Percentiles rank a stretch among this genome's conserved stretches.
phyloP scores from a whole-genome alignment of 345 rosid species.

The Heritiera littoralis region DNA sequence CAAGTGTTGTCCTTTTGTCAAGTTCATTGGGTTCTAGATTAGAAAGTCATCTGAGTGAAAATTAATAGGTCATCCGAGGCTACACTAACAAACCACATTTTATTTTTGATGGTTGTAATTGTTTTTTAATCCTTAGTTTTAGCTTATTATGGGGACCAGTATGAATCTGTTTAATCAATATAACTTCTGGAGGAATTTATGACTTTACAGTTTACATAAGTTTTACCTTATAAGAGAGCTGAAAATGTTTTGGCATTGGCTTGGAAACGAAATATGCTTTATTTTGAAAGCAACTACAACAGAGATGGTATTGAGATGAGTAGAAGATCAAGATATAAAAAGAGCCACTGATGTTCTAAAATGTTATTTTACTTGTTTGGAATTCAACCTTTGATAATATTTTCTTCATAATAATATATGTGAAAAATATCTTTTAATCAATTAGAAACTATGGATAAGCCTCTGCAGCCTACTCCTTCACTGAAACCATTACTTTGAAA shows the following conservation, averaged over 20 bases:
- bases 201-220: background rate
- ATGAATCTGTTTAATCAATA: background rate
- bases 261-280: background rate
- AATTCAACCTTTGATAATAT: background rate
- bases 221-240: background rate
- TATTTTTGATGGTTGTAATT: background rate
- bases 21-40: background rate
- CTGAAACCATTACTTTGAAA: background rate
- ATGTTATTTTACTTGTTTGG: background rate
- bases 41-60: background rate
- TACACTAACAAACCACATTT: background rate
- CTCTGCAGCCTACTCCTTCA: background rate
- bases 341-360: background rate
- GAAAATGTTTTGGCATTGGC: background rate
- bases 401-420: background rate
- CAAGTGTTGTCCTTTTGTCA: background rate
- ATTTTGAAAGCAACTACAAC: background rate
- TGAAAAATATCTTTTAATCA: background rate
- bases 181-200: background rate
- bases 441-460: background rate
- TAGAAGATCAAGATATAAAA: background rate
- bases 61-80: background rate
- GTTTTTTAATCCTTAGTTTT: background rate
- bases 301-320: background rate
- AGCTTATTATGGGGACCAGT: background rate